Evolutionary conservation across 2,329 filamentous ascomycete species (phyloP).

Genomic region (Arthrobotrys pseudoclavata): DNA sequence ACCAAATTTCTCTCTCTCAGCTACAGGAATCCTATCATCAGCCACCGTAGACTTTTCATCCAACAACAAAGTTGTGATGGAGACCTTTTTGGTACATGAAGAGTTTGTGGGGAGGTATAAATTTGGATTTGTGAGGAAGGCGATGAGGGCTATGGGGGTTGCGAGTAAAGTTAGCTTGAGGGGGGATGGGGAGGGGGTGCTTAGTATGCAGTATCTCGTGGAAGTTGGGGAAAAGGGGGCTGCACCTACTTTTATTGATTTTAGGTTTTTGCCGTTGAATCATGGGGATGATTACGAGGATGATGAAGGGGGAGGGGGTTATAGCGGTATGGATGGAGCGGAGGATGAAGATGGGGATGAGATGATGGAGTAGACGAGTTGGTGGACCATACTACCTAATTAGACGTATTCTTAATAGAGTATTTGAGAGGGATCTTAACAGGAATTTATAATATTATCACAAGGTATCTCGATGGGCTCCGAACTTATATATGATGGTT

Average conservation of each 20-base stretch:
- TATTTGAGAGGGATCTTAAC: neutral
- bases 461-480: neutral
- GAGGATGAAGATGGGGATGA: slow-evolving; percentile 44
- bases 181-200: slow-evolving; percentile 86
- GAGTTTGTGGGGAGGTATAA: slow-evolving; percentile 81
- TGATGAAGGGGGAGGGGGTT: neutral
- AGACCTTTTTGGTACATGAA: slow-evolving; percentile 76
- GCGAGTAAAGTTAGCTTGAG: slow-evolving; percentile 93
- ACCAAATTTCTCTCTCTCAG: slow-evolving; percentile 82
- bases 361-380: slow-evolving; percentile 34
- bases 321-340: neutral
- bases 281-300: slow-evolving; percentile 70
- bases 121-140: slow-evolving; percentile 86
- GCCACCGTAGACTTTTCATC: slow-evolving; percentile 76
- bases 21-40: slow-evolving; percentile 73
- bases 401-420: neutral
- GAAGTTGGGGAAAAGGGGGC: slow-evolving; percentile 68
- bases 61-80: slow-evolving; percentile 76
- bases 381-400: neutral
- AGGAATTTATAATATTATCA: neutral
- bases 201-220: slow-evolving; percentile 97
- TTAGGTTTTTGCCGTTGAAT: slow-evolving; percentile 81
- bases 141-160: slow-evolving; percentile 90
- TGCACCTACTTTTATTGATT: slow-evolving; percentile 79
- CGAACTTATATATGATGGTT: slow-evolving; percentile 11